A percentile compares a stretch with the other conserved stretches of the same genome.
Evolutionary conservation across 2,329 filamentous ascomycete genomes (phyloP).

Genomic region (Aspergillus vadensis): DNA sequence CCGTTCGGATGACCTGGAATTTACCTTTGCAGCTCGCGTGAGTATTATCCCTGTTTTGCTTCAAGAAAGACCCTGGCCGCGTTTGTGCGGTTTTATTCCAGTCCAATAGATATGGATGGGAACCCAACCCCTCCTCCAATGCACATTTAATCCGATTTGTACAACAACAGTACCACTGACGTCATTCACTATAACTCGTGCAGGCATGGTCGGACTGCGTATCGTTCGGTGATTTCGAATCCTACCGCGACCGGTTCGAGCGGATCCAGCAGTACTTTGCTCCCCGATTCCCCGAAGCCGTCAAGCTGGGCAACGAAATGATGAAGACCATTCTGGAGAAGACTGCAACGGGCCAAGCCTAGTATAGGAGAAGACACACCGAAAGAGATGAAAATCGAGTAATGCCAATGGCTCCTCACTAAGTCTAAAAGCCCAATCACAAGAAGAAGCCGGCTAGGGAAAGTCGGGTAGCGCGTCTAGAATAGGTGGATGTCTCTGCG

Average conservation of each 20-base stretch:
- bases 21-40: conserved; percentile 88
- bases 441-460: not conserved
- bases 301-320: conserved; percentile 90
- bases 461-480: not conserved
- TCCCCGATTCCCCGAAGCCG: conserved; percentile 84
- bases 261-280: conserved; percentile 90
- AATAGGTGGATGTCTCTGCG: not conserved
- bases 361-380: not conserved
- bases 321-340: conserved; percentile 92
- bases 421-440: not conserved
- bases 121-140: not conserved
- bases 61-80: not conserved
- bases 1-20: conserved; percentile 93
- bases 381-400: not conserved
- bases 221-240: conserved; percentile 85
- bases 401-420: not conserved
- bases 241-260: conserved; percentile 88
- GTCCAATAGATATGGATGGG: not conserved
- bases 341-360: conserved; percentile 44
- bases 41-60: conserved; percentile 23
- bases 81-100: not conserved
- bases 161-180: conserved; percentile 10
- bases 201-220: conserved; percentile 94
- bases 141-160: not conserved
- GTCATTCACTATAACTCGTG: not conserved